Percentiles rank a stretch among this genome's conserved stretches.
Evolutionary conservation across 2,329 filamentous ascomycete genomes (phyloP).

Genomic region (Fusarium brachygibbosum): DNA sequence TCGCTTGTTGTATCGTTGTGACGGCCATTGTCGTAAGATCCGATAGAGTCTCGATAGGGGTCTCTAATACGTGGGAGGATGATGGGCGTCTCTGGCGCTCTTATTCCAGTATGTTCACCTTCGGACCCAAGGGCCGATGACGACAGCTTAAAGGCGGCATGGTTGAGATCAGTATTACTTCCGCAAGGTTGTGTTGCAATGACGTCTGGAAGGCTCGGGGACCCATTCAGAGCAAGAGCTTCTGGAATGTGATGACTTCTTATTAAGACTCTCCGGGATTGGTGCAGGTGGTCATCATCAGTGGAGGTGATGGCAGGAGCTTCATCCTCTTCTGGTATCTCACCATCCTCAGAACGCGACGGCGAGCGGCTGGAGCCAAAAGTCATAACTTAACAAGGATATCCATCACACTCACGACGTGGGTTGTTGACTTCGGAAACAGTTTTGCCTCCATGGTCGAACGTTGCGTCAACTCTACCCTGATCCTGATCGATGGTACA

Average conservation of each 20-base stretch:
- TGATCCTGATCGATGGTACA: too few species aligned
- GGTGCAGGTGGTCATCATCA: neutral
- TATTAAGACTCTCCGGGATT: neutral
- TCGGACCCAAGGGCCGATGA: too few species aligned
- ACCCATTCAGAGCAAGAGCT: neutral
- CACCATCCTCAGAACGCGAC: neutral
- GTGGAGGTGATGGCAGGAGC: too few species aligned
- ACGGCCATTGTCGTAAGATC: neutral
- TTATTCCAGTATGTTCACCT: neutral
- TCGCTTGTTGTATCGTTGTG: neutral
- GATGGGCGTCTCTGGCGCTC: neutral
- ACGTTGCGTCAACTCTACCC: too few species aligned
- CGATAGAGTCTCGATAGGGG: neutral
- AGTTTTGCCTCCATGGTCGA: neutral
- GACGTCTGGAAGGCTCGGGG: neutral
- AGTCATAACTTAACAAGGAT: too few species aligned
- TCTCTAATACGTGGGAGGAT: neutral
- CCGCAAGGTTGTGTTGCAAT: too few species aligned
- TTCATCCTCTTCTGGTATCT: neutral
- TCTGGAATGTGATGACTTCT: neutral
- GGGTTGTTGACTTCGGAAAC: neutral
- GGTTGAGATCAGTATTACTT: neutral
- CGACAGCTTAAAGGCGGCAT: too few species aligned
- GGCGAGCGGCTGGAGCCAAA: neutral
- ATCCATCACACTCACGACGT: neutral